phyloP scores from a whole-genome alignment of 2,329 filamentous ascomycete genomes.

The Cordyceps tenuipes region DNA sequence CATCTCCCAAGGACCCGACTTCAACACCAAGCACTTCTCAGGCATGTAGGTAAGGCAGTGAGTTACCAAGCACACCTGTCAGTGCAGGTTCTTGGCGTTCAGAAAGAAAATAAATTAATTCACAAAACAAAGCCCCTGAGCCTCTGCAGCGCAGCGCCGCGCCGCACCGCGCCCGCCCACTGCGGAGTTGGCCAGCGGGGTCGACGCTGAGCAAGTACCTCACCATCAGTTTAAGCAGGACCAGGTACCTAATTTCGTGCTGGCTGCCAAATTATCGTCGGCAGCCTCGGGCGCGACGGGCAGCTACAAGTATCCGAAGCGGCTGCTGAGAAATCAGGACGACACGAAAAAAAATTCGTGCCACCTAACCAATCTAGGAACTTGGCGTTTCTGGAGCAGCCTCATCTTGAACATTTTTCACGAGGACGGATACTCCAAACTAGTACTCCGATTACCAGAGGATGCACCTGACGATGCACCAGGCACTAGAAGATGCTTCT shows the following conservation, averaged over 20 bases:
- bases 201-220: neutral
- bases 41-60: too few species aligned
- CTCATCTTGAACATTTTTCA: neutral
- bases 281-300: slow-evolving; percentile 2
- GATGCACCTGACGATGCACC: neutral
- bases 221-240: neutral
- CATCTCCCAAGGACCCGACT: neutral
- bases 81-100: neutral
- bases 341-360: neutral
- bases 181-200: neutral
- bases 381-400: neutral
- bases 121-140: slow-evolving; percentile 3
- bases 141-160: neutral
- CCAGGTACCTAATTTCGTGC: neutral
- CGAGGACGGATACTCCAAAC: too few species aligned
- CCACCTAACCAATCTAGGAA: neutral
- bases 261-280: neutral
- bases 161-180: neutral
- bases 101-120: neutral
- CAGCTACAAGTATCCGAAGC: slow-evolving; percentile 2
- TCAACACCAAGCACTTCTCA: neutral
- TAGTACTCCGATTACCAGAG: neutral
- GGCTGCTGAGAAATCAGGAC: neutral
- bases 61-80: neutral
- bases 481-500: neutral